Percentiles rank a stretch among this genome's conserved stretches.
phyloP scores from a whole-genome alignment of 768 basidiomycete species.

The Lentinula aciculospora region DNA sequence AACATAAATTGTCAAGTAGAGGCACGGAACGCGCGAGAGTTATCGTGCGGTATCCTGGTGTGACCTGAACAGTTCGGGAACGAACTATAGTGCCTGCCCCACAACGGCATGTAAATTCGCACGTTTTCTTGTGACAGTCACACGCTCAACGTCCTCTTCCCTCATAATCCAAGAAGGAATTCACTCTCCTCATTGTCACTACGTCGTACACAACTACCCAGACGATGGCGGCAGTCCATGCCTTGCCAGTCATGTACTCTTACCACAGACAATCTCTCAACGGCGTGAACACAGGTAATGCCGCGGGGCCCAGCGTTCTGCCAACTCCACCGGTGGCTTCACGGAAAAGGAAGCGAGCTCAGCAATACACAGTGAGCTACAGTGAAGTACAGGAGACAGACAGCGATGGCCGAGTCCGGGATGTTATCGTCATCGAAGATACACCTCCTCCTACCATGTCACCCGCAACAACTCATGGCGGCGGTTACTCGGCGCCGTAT shows the following conservation, averaged over 20 bases:
- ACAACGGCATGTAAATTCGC: background rate
- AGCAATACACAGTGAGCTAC: slow-evolving; percentile 79
- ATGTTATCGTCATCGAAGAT: slow-evolving; percentile 92
- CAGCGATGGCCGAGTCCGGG: slow-evolving; percentile 65
- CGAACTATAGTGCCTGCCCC: background rate
- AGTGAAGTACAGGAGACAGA: slow-evolving; percentile 88
- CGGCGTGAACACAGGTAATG: slow-evolving; percentile 30
- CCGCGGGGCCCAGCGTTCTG: slow-evolving; percentile 56
- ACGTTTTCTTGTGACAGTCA: background rate
- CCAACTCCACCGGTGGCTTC: slow-evolving; percentile 67
- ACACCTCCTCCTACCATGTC: slow-evolving; percentile 82
- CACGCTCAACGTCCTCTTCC: background rate
- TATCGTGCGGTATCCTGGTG: no score
- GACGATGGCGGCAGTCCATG: slow-evolving; percentile 73
- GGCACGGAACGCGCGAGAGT: background rate
- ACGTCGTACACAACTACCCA: slow-evolving; percentile 38
- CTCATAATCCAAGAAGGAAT: background rate
- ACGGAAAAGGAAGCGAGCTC: slow-evolving; percentile 79
- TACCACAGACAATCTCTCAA: slow-evolving; percentile 52
- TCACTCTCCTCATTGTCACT: background rate
- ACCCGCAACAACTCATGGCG: slow-evolving; percentile 66
- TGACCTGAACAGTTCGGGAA: no score
- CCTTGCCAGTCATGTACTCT: slow-evolving; percentile 55
- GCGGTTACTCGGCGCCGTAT: slow-evolving; percentile 72
- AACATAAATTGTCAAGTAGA: no score